These are phyloP conservation scores for Trypanosoma melophagium DNA, from an alignment of 208 protist genomes.

Conservation along the genomic window DNA sequence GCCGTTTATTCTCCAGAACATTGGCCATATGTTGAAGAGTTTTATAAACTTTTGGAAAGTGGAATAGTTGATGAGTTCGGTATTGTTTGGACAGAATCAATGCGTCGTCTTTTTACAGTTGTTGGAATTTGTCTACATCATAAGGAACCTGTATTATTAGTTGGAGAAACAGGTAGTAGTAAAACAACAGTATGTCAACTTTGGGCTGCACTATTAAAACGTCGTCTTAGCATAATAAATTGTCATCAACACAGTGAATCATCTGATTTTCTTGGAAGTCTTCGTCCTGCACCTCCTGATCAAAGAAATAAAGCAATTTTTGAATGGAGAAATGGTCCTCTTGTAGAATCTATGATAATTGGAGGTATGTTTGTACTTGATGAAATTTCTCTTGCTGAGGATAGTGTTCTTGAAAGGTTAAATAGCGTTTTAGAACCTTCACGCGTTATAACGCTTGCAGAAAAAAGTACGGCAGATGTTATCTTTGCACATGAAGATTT, in stretches of 20 bases:
- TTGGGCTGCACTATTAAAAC: conserved; percentile 81
- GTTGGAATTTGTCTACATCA: conserved; percentile 93
- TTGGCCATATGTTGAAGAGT: conserved; percentile 81
- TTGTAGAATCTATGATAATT: conserved; percentile 98
- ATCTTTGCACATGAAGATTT: conserved; percentile 92
- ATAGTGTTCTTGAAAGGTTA: conserved; percentile 99
- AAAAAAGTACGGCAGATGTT: conserved; percentile 94
- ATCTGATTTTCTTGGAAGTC: conserved; percentile 97
- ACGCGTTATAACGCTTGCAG: conserved; percentile 95
- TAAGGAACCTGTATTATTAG: conserved; percentile 97
- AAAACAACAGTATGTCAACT: conserved; percentile 99
- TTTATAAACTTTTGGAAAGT: conserved; percentile 65
- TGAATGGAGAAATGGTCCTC: conserved; percentile 98
- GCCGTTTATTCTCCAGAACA: conserved; percentile 69
- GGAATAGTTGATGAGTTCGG: conserved; percentile 78
- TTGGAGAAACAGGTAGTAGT: conserved; percentile 98
- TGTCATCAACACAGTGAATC: conserved; percentile 99
- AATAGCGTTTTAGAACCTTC: conserved; percentile 99
- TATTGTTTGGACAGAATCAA: conserved; percentile 96
- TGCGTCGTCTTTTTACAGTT: conserved; percentile 96
- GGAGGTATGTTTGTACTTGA: conserved; percentile 99
- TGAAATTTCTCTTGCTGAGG: conserved; percentile 99
- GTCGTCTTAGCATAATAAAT: conserved; percentile 97
- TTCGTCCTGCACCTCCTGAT: conserved; percentile 82
- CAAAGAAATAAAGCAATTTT: conserved; percentile 92